These are phyloP conservation scores for Amniculicola lignicola DNA, from an alignment of 495 filamentous ascomycete genomes.

Conservation along the genomic window DNA sequence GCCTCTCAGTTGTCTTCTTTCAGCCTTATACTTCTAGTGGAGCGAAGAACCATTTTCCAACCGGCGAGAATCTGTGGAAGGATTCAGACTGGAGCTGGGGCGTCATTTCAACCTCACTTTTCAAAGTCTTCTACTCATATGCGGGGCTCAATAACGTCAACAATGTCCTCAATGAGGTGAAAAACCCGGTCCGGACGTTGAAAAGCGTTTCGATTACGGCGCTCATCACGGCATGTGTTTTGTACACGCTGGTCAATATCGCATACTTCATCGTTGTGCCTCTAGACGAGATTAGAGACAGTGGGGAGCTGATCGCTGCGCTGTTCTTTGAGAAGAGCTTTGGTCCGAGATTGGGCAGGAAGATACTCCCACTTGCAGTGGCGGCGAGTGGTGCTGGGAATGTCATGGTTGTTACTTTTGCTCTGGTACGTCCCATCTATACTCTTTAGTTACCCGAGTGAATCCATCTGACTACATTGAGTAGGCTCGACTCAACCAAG, in stretches of 20 bases:
- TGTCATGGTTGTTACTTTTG: slow-evolving; percentile 74
- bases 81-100: slow-evolving; percentile 57
- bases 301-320: slow-evolving; percentile 65
- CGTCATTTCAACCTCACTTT: slow-evolving; percentile 59
- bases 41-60: slow-evolving; percentile 5
- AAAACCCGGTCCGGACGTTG: slow-evolving; percentile 64
- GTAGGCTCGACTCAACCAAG: slow-evolving; percentile 67
- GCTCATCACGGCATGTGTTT: slow-evolving; percentile 56
- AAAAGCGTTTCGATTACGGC: slow-evolving; percentile 61
- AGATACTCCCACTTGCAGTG: slow-evolving; percentile 60
- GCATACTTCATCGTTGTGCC: slow-evolving; percentile 69
- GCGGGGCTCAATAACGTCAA: slow-evolving; percentile 66
- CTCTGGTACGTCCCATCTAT: slow-evolving; percentile 21
- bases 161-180: slow-evolving; percentile 75
- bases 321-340: slow-evolving; percentile 67
- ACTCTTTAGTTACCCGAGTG: no score
- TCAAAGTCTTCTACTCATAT: slow-evolving; percentile 74
- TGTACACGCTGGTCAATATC: slow-evolving; percentile 68
- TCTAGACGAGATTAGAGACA: slow-evolving; percentile 63
- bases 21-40: slow-evolving; percentile 2
- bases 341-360: slow-evolving; percentile 55
- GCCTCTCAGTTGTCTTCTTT: slow-evolving; percentile 39
- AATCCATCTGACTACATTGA: slow-evolving; percentile 12
- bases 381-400: slow-evolving; percentile 68
- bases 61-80: slow-evolving; percentile 46